Evolutionary conservation across 768 basidiomycete species (phyloP).

Genomic region (Boletus rubescentipes): DNA sequence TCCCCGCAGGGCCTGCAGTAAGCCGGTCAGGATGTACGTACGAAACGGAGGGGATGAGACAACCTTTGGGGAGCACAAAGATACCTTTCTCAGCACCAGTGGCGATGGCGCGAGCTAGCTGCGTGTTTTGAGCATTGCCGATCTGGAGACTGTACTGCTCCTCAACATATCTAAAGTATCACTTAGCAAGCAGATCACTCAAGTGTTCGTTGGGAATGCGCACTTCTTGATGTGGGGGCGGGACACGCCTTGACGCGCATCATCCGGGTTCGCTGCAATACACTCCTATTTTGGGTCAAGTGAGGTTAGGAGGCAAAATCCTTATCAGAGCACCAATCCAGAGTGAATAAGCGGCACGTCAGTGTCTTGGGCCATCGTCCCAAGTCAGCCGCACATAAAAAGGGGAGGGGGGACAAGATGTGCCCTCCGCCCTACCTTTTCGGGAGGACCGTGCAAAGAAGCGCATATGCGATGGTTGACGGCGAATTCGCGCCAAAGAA

Average conservation of each 20-base stretch:
- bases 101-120: slow-evolving; percentile 78
- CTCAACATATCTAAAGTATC: slow-evolving; percentile 68
- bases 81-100: slow-evolving; percentile 80
- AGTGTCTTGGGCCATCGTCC: slow-evolving; percentile 4
- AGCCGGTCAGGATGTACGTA: slow-evolving; percentile 2
- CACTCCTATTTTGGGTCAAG: slow-evolving; percentile 63
- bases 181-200: slow-evolving; percentile 18
- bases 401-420: slow-evolving; percentile 13
- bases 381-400: slow-evolving; percentile 14
- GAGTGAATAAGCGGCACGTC: slow-evolving; percentile 1
- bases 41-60: slow-evolving; percentile 6
- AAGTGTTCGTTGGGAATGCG: slow-evolving; percentile 27
- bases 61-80: slow-evolving; percentile 89
- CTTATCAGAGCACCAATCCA: slow-evolving; percentile 6
- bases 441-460: slow-evolving; percentile 11
- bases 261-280: slow-evolving; percentile 69
- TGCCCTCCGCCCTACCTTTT: slow-evolving; percentile 45
- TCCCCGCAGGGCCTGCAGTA: slow-evolving; percentile 44
- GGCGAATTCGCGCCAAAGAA: slow-evolving; percentile 2
- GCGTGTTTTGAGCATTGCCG: slow-evolving; percentile 71
- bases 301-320: slow-evolving; percentile 20
- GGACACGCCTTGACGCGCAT: slow-evolving; percentile 81
- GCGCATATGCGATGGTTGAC: slow-evolving; percentile 8
- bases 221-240: slow-evolving; percentile 94
- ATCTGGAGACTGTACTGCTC: slow-evolving; percentile 79